Conservation (phyloP, 169 alveolate genomes). For the Babesia divergens region DNA sequence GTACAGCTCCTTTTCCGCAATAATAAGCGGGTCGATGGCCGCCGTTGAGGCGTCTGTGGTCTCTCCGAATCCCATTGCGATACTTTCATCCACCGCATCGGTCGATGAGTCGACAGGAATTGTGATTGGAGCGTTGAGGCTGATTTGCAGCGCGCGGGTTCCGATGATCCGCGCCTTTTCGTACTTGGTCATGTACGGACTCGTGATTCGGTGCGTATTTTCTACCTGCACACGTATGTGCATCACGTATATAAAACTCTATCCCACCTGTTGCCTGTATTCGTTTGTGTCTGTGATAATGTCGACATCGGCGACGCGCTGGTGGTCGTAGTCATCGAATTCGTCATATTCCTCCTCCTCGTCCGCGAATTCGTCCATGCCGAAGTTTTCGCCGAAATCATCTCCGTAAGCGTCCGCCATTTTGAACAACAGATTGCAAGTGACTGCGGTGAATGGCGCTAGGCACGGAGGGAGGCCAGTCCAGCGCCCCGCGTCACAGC, state of each 20-base stretch:
- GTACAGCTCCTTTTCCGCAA: slow-evolving; percentile 98
- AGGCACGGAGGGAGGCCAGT: background rate
- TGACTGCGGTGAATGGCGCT: background rate
- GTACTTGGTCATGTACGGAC: slow-evolving; percentile 95
- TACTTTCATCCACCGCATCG: slow-evolving; percentile 49
- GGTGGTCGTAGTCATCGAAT: slow-evolving; percentile 68
- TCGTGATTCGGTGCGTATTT: slow-evolving; percentile 84
- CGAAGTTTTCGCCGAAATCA: slow-evolving; percentile 78
- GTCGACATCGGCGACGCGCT: slow-evolving; percentile 66
- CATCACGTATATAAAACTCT: background rate
- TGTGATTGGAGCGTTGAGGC: slow-evolving; percentile 97
- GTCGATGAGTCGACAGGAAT: slow-evolving; percentile 79
- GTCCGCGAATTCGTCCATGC: slow-evolving; percentile 75
- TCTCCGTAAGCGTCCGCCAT: slow-evolving; percentile 68
- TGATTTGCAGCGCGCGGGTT: slow-evolving; percentile 98
- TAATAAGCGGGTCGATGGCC: slow-evolving; percentile 94
- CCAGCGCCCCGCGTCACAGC: background rate
- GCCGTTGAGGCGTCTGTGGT: slow-evolving; percentile 78
- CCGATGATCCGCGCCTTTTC: slow-evolving; percentile 99
- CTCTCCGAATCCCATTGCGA: slow-evolving; percentile 75
- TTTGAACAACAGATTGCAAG: background rate
- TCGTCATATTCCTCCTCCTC: slow-evolving; percentile 76
- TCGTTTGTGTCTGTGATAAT: slow-evolving; percentile 65
- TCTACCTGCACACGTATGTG: slow-evolving; percentile 33
- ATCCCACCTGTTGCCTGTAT: slow-evolving; percentile 44